Percentiles rank a stretch among this genome's conserved stretches.
Conservation (phyloP, 306 rosid genomes). For the Glycine tomentella region DNA sequence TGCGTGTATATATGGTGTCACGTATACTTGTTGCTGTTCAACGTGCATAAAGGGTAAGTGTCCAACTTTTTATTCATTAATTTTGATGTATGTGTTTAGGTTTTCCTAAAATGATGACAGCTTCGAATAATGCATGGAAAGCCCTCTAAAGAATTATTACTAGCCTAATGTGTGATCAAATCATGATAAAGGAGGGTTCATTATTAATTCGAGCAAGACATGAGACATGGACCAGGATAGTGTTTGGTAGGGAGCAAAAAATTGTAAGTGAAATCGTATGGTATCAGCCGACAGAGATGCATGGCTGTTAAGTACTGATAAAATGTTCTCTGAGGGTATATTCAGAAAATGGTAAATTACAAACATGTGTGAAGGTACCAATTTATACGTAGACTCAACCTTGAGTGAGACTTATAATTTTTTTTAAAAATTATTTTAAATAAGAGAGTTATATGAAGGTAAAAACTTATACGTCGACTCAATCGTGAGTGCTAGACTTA, state of each 20-base stretch:
- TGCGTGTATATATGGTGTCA: conserved; percentile 45
- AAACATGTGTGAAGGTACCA: conserved; percentile 21
- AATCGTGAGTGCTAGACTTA: no score
- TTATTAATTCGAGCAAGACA: conserved; percentile 21
- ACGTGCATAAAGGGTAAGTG: conserved; percentile 7
- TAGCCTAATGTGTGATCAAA: conserved; percentile 7
- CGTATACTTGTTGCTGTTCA: conserved; percentile 26
- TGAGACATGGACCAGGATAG: conserved; percentile 17
- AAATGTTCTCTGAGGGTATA: conserved; percentile 5
- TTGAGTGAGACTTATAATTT: no score
- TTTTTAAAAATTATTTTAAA: no score
- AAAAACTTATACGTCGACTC: not conserved
- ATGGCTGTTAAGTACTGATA: conserved; percentile 12
- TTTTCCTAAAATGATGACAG: conserved; percentile 40
- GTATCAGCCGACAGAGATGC: conserved; percentile 34
- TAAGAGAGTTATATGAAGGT: not conserved
- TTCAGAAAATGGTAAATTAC: conserved; percentile 12
- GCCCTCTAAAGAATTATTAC: not conserved
- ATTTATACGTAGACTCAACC: not conserved
- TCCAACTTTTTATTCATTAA: conserved; percentile 6
- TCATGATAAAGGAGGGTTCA: conserved; percentile 29
- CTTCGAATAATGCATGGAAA: conserved; percentile 23
- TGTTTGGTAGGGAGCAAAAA: conserved; percentile 45
- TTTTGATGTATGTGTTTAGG: conserved; percentile 31
- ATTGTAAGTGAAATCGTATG: conserved; percentile 31